Evolutionary conservation across 2,329 filamentous ascomycete species (phyloP).

Genomic region (Metarhizium robertsii): DNA sequence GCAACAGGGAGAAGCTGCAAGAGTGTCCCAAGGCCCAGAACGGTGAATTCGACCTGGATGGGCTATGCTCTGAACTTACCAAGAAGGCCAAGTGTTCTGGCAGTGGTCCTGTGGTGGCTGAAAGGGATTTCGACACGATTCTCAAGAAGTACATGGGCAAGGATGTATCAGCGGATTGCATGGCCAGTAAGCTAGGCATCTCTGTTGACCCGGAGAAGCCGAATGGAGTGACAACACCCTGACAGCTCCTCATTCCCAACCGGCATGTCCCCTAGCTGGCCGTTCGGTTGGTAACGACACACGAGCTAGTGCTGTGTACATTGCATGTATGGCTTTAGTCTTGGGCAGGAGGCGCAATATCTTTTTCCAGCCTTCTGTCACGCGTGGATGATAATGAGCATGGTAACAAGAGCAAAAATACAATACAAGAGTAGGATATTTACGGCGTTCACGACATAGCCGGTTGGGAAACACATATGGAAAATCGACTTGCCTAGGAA

Average conservation of each 20-base stretch:
- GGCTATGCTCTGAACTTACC: constrained; percentile 82
- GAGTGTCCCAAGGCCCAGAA: constrained; percentile 78
- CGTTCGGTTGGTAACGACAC: neutral
- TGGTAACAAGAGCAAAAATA: neutral
- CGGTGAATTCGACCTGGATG: constrained; percentile 89
- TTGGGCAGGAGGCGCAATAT: neutral
- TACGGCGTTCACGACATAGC: neutral
- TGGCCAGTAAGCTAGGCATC: constrained; percentile 49
- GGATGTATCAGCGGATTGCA: constrained; percentile 23
- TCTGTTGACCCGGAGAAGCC: constrained; percentile 28
- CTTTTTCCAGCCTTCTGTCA: neutral
- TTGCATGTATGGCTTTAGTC: neutral
- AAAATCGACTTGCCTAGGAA: neutral
- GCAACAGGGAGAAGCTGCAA: constrained; percentile 76
- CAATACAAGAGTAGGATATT: neutral
- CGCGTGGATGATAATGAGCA: neutral
- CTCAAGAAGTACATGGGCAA: constrained; percentile 55
- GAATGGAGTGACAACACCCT: constrained; percentile 8
- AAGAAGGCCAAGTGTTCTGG: constrained; percentile 95
- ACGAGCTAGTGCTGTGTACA: neutral
- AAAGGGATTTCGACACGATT: constrained; percentile 78
- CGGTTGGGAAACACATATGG: neutral
- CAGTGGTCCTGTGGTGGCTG: constrained; percentile 77
- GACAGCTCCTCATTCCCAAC: neutral
- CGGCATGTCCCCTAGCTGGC: neutral